Percentiles rank a stretch among this genome's conserved stretches.
These are phyloP conservation scores for Rhododendron ovatum DNA, from an alignment of 148 eudicot genomes.

Conservation along the genomic window DNA sequence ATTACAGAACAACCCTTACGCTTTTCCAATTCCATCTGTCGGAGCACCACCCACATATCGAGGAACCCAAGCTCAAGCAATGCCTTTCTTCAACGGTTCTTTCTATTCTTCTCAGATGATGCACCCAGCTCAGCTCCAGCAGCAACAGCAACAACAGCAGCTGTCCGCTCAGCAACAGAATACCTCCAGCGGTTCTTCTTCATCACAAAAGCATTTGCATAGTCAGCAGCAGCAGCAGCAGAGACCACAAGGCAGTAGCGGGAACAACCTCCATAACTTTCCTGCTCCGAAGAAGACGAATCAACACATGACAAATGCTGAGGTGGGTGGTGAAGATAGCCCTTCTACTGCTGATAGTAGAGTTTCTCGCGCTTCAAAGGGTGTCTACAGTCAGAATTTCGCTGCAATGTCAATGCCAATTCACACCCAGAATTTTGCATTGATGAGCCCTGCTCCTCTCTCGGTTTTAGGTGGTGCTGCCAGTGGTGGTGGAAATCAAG, in stretches of 20 bases:
- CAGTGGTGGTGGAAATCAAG: constrained; percentile 23
- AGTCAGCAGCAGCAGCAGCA: constrained; percentile 70
- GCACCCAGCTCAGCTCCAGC: constrained; percentile 83
- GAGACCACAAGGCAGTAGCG: constrained; percentile 45
- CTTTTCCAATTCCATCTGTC: constrained; percentile 71
- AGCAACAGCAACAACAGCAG: constrained; percentile 39
- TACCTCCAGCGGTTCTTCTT: constrained; percentile 54
- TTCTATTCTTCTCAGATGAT: constrained; percentile 86
- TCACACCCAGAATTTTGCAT: constrained; percentile 63
- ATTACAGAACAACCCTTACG: constrained; percentile 58
- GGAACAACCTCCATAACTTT: constrained; percentile 45
- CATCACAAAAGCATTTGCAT: constrained; percentile 83
- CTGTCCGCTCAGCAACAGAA: constrained; percentile 47
- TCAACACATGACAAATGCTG: constrained; percentile 26
- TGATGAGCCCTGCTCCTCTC: constrained; percentile 57
- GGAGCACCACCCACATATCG: constrained; percentile 66
- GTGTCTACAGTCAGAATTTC: constrained; percentile 66
- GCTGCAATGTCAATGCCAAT: constrained; percentile 44
- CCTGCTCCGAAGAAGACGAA: constrained; percentile 38
- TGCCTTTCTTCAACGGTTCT: constrained; percentile 76
- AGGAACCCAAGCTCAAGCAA: constrained; percentile 66
- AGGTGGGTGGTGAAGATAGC: constrained; percentile 65
- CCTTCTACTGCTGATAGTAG: constrained; percentile 79
- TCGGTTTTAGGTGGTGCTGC: constrained; percentile 21
- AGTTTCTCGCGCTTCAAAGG: constrained; percentile 49